Evolutionary conservation across 2,329 filamentous ascomycete species (phyloP), one percentile per base, ranked within the genome.

Genomic region (Onygenales sp.): DNA sequence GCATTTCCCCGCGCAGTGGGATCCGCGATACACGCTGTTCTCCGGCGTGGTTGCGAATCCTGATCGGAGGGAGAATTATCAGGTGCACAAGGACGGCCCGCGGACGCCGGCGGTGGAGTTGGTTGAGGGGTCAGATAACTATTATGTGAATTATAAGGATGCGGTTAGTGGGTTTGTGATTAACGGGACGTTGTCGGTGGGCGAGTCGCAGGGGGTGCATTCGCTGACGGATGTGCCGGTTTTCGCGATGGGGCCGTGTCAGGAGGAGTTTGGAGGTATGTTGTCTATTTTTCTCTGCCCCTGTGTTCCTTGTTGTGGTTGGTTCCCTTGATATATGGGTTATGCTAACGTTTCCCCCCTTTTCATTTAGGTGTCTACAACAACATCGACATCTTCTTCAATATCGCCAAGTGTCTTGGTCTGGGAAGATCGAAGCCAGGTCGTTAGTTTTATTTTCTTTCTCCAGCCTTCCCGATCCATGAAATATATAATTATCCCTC

Each of bases 1-100:
- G 60, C 81, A 87, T 73, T 94, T 93, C 77, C 89, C 89, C 17
- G 76, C 80, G 57, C 89, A 89, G 75, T 93, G 89, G 88, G 85
- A 89, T 66, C 89, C 89, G 11, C 81, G 89, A 35, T 93, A 92
- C 72, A 86, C 86, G 54, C 81, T 94, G 50, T 87, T 86, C 53
- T 79, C 83, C 42, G 89, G 89, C 50, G 69, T 89, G 36, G 81
- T 77, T 48, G 86, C 86, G 35, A 79, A 80, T 64, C 89, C 89
- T 0, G 89, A 94, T 67, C 82, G 78, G 62, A 78, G 86, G 21
- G 89, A 94, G 75, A 80, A 87, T 72, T 94, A 84, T 76, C 78
- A 78, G 58, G 82, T 92, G 11, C 83, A 83, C 72, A 82, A 81
- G 68, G 72, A 76, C 14, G 83, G 82, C 0, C 79, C 87, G 1